Base-by-base conservation (phyloP, 2,329 filamentous ascomycete species). In the Hysterium pulicare region DNA sequence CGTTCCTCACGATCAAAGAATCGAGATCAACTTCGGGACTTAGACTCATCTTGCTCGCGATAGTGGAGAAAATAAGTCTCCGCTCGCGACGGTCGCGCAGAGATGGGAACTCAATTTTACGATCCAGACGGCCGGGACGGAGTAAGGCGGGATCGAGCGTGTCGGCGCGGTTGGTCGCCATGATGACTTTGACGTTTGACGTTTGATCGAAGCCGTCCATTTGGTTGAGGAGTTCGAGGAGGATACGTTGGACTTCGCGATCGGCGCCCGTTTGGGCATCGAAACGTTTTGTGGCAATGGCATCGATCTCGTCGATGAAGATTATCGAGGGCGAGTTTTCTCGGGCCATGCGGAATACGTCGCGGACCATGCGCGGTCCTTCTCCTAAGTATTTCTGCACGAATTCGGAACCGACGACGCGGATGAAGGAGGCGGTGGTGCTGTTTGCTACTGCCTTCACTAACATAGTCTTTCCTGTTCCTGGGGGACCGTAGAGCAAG, bases 181-280 rank as follows among this genome's bases (percentile, higher is more conserved):
- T 98, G 74, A 98, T 98, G 67, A 98, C 93, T 76, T 98, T 98
- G 71, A 98, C 93, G 70, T 98, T 98, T 67, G 89, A 87, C 0
- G 90, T 95, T 71, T 98, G 93, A 69, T 98, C 93, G 75, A 98
- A 98, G 53, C 93, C 93, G 67, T 98, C 93, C 93, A 98, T 98
- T 73, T 98, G 93, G 74, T 98, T 98, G 51, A 98, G 84, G 54
- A 98, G 76, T 70, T 98, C 93, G 47, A 98, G 84, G 46, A 98
- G 77, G 62, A 98, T 98, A 78, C 93, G 91, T 75, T 98, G 93
- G 13, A 98, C 93, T 72, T 98, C 93, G 73, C 93, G 83, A 66
- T 98, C 93, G 53, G 93, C 93, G 68, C 93, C 93, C 3, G 93
- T 98, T 72, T 98, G 93, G 19, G 93, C 93, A 66, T 98, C 93